These are phyloP conservation scores for Pythium sukuiense DNA, from an alignment of 352 stramenopile genomes.

Conservation along the genomic window DNA sequence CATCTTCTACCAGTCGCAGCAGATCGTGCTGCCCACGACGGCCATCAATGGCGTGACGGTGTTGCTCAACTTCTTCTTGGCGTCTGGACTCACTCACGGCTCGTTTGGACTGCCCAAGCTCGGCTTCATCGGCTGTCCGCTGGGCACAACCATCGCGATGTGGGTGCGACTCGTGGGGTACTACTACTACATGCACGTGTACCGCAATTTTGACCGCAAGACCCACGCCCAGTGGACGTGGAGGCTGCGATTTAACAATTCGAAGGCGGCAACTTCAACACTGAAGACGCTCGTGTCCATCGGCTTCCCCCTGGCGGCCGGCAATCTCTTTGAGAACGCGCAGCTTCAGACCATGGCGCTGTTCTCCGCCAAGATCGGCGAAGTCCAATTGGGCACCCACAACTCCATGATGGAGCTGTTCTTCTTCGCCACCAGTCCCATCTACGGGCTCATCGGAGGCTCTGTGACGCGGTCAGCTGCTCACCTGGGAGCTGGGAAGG, in stretches of 20 bases:
- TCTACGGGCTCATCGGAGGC: slow-evolving; percentile 68
- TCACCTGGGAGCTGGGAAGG: slow-evolving; percentile 57
- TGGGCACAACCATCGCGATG: slow-evolving; percentile 66
- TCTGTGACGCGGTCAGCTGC: slow-evolving; percentile 64
- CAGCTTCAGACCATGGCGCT: slow-evolving; percentile 81
- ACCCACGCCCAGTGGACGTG: slow-evolving; percentile 40
- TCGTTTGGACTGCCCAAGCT: slow-evolving; percentile 44
- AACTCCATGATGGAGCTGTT: slow-evolving; percentile 88
- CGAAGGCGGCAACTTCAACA: slow-evolving; percentile 40
- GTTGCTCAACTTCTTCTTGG: slow-evolving; percentile 41
- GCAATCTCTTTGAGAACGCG: slow-evolving; percentile 77
- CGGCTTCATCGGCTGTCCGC: slow-evolving; percentile 36
- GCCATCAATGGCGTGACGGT: slow-evolving; percentile 64
- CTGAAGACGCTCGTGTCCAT: slow-evolving; percentile 51
- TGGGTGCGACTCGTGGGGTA: slow-evolving; percentile 52
- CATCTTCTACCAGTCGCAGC: slow-evolving; percentile 82
- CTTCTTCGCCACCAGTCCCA: slow-evolving; percentile 84
- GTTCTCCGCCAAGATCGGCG: slow-evolving; percentile 65
- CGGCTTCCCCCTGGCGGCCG: slow-evolving; percentile 52
- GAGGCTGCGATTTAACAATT: slow-evolving; percentile 34
- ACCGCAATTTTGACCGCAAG: slow-evolving; percentile 43
- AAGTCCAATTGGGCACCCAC: slow-evolving; percentile 74
- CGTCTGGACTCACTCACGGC: slow-evolving; percentile 31
- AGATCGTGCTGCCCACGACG: slow-evolving; percentile 76
- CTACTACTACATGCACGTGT: slow-evolving; percentile 68